These are phyloP conservation scores for Ceratocystis lukuohia DNA, from an alignment of 2,329 filamentous ascomycete species.

Conservation along the genomic window DNA sequence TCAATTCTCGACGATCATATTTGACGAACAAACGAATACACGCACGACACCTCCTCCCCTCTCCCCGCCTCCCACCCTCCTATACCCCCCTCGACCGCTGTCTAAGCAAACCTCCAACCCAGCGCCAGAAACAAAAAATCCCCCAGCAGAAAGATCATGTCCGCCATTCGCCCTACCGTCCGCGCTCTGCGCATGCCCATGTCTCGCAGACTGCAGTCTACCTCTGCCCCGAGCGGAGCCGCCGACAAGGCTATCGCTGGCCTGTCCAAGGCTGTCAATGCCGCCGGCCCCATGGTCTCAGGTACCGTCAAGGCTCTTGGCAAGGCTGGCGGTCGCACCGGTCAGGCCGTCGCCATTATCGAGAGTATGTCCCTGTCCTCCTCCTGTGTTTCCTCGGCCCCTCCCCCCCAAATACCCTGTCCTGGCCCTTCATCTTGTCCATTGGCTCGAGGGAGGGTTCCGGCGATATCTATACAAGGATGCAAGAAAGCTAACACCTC, in stretches of 20 bases:
- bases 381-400: neutral
- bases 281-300: constrained; percentile 64
- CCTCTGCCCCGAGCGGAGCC: constrained; percentile 31
- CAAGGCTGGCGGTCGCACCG: constrained; percentile 72
- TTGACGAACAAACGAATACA: neutral
- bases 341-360: constrained; percentile 61
- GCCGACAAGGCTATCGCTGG: constrained; percentile 55
- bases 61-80: neutral
- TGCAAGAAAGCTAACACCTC: constrained; percentile 2
- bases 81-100: neutral
- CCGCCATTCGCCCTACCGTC: constrained; percentile 26
- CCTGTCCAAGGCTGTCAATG: constrained; percentile 65
- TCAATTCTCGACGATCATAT: constrained; percentile 2
- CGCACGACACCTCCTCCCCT: neutral
- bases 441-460: neutral
- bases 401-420: neutral
- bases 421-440: neutral
- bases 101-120: neutral
- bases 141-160: constrained; percentile 22
- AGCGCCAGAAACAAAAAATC: constrained; percentile 8
- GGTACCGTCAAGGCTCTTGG: constrained; percentile 60
- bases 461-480: neutral
- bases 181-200: constrained; percentile 35
- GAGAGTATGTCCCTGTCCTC: constrained; percentile 55
- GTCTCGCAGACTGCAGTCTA: constrained; percentile 49